These are phyloP conservation scores for Spirogloea muscicola DNA, from an alignment of 139 green algal genomes.

Conservation along the genomic window DNA sequence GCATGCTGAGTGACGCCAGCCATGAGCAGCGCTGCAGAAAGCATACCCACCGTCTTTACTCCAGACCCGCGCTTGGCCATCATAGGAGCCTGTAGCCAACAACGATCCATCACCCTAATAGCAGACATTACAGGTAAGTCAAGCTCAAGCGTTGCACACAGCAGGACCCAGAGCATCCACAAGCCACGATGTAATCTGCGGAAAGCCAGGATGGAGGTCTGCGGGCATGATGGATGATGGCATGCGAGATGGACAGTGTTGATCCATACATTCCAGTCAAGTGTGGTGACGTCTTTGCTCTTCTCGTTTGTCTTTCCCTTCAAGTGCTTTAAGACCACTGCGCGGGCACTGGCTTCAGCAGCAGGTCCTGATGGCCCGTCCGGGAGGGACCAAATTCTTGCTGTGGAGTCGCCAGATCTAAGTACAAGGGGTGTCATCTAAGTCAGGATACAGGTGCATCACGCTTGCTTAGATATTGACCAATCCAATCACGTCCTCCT, in stretches of 20 bases:
- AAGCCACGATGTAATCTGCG: too few species aligned
- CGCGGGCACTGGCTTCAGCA: slow-evolving; percentile 8
- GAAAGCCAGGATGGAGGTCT: too few species aligned
- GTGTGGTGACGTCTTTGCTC: slow-evolving; percentile 80
- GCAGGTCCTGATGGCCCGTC: slow-evolving; percentile 11
- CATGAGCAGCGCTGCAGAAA: background rate
- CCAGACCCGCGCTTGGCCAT: slow-evolving; percentile 81
- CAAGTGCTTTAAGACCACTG: slow-evolving; percentile 55
- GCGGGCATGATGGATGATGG: too few species aligned
- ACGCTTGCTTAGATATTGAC: too few species aligned
- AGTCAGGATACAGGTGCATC: too few species aligned
- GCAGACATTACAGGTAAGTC: too few species aligned
- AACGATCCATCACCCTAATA: slow-evolving; percentile 65
- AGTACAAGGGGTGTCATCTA: too few species aligned
- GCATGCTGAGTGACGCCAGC: too few species aligned
- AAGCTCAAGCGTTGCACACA: too few species aligned
- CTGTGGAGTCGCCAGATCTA: slow-evolving; percentile 74
- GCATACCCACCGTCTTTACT: slow-evolving; percentile 49
- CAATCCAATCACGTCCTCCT: too few species aligned
- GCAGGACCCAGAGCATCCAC: too few species aligned
- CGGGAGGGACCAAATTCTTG: slow-evolving; percentile 76
- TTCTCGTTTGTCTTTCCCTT: slow-evolving; percentile 53
- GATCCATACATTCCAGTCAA: slow-evolving; percentile 87
- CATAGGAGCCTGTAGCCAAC: slow-evolving; percentile 83
- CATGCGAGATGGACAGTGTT: too few species aligned